Evolutionary conservation across 176 grass and related monocot genomes (phyloP), one percentile per base, ranked within the genome.

Genomic region (Carex cristatella): DNA sequence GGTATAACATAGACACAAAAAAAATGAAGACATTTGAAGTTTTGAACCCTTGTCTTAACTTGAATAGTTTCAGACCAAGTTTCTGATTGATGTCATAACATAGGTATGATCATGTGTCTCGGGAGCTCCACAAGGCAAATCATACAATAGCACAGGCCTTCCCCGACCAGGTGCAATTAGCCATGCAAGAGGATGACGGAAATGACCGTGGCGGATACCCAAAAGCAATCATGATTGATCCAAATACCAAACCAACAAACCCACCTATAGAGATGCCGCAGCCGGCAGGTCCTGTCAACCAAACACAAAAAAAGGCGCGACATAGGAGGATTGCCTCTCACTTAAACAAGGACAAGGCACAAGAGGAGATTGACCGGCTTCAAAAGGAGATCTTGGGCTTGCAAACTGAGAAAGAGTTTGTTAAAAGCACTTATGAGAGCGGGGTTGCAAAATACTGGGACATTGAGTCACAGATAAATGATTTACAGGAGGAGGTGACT

Each of bases 121-220:
- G 90, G 4, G 92, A 97, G 85, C 87, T 99, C 77, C 96, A 99
- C 84, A 95, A 94, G 90, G 96, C 96, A 84, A 95, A 99, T 86
- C 96, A 94, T 81, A 92, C 96, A 38, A 99, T 99, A 57, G 91
- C 96, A 5, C 91, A 84, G 8, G 90, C 86, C 2, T 99, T 94
- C 55, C 96, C 91, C 0, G 91, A 99, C 67, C 96, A 99, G 40
- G 87, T 99, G 30, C 87, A 99, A 48, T 44, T 89, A 18, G 86
- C 88, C 10, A 92, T 99, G 89, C 88, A 92, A 65, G 91, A 92
- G 2, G 91, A 85, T 0, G 89, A 95, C 0, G 81, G 80, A 3
- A 92, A 90, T 2, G 81, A 87, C 10, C 89, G 2, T 91, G 92
- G 79, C 60, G 79, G 3, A 75, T 93, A 67, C 81, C 82, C 5